Evolutionary conservation across 1,284 basidiomycete species (phyloP).

Genomic region (Rhodotorula sp.): DNA sequence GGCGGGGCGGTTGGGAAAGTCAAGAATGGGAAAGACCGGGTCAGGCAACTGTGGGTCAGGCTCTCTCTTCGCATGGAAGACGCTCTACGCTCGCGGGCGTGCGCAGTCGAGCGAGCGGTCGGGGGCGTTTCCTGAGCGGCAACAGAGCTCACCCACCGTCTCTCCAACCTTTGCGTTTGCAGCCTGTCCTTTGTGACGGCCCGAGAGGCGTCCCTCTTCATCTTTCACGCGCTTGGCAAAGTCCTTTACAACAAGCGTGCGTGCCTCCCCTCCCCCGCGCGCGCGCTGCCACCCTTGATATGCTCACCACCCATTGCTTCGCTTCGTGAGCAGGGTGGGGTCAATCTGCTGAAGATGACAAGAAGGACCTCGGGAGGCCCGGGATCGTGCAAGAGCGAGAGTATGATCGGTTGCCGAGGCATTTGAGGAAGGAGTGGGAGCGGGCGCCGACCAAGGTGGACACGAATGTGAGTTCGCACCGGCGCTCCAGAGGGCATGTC

Average conservation of each 20-base stretch:
- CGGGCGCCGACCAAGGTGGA: conserved; percentile 64
- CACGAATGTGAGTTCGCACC: conserved; percentile 74
- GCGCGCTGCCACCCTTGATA: neutral
- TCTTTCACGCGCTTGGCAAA: conserved; percentile 93
- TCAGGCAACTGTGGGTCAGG: conserved; percentile 48
- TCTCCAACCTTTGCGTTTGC: conserved; percentile 51
- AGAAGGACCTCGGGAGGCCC: conserved; percentile 41
- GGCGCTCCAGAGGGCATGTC: too few species aligned
- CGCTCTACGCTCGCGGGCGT: too few species aligned
- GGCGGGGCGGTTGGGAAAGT: neutral
- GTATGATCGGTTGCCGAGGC: conserved; percentile 37
- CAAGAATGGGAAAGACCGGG: conserved; percentile 44
- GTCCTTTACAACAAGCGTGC: conserved; percentile 91
- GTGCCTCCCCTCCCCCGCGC: conserved; percentile 44
- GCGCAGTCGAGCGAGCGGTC: neutral
- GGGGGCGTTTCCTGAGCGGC: too few species aligned
- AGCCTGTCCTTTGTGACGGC: conserved; percentile 62
- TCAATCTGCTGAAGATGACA: conserved; percentile 44
- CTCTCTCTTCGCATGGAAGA: too few species aligned
- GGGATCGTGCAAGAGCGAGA: conserved; percentile 31
- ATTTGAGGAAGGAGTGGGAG: conserved; percentile 34
- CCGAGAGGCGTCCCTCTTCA: conserved; percentile 76
- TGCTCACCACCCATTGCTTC: too few species aligned
- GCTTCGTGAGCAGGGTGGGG: conserved; percentile 43
- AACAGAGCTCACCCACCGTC: neutral